Conservation (phyloP, 2,329 filamentous ascomycete genomes). For the Botrytis porri region DNA sequence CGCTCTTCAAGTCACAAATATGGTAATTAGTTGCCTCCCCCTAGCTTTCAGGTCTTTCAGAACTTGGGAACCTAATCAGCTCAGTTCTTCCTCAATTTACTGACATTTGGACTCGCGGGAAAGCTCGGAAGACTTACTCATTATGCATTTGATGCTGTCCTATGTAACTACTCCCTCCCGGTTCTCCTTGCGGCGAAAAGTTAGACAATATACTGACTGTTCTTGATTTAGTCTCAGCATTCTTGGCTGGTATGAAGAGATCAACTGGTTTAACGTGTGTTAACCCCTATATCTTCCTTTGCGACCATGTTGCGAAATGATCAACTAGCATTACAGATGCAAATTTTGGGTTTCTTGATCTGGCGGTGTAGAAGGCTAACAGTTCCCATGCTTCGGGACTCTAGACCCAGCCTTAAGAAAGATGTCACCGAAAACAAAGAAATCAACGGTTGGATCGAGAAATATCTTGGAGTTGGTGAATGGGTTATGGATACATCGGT, state of each 20-base stretch:
- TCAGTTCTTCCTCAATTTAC: slow-evolving; percentile 63
- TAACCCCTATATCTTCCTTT: slow-evolving; percentile 5
- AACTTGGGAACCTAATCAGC: slow-evolving; percentile 45
- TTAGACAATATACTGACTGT: not conserved
- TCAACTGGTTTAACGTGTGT: slow-evolving; percentile 97
- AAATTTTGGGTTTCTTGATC: not conserved
- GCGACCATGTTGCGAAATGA: not conserved
- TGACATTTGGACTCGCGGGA: slow-evolving; percentile 65
- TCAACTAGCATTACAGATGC: not conserved
- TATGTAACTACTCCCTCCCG: slow-evolving; percentile 57
- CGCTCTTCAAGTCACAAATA: slow-evolving; percentile 33
- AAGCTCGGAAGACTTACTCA: slow-evolving; percentile 92
- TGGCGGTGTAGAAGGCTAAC: slow-evolving; percentile 43
- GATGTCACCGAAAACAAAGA: slow-evolving; percentile 84
- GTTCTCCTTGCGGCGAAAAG: not conserved
- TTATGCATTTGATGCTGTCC: slow-evolving; percentile 93
- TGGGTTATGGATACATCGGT: slow-evolving; percentile 98
- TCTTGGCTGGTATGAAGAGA: slow-evolving; percentile 94
- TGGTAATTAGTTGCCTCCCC: slow-evolving; percentile 41
- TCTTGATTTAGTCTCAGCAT: slow-evolving; percentile 72
- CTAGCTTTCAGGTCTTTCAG: slow-evolving; percentile 19
- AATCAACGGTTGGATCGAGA: slow-evolving; percentile 83
- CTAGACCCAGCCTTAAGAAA: slow-evolving; percentile 77
- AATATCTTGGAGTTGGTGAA: slow-evolving; percentile 91
- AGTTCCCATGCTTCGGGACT: slow-evolving; percentile 42